Evolutionary conservation across 495 filamentous ascomycete species (phyloP), one percentile per base, ranked within the genome.

Genomic region (Aspergillus egyptiacus): DNA sequence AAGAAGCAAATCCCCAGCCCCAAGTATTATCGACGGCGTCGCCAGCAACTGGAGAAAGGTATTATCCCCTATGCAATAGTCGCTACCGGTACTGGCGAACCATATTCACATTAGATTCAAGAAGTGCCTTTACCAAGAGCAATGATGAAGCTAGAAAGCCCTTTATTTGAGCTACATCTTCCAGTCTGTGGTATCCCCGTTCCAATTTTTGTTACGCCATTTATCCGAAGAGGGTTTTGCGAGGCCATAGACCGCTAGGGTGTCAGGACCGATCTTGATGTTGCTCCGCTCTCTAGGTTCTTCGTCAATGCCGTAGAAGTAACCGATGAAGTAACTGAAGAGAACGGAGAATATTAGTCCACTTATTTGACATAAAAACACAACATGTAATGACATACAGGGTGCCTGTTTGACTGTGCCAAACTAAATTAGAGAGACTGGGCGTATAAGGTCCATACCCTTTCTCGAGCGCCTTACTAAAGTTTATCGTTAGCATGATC

Each of bases 361-460:
- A 27, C 25, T 51, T 35, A 35, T 45, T 36, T 24, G 39, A 34
- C 11, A 34, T 48, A 28, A 24, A n/a, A 34, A 18, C 20, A 42
- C 24, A 53, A n/a, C 2, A 36, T 36, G 35, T 30, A 54, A 54
- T 49, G 34, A 41, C 34, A 37, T 54, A 54, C 51, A 54, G 51
- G 32, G 33, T 54, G 33, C 37, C 11, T 43, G 45, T 48, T 24
- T 54, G 19, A 23, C 32, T 40, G 44, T 48, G 34, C 45, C 51
- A 54, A 15, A 54, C 51, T 42, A 54, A 36, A 11, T 24, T 54
- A 27, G 19, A 30, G 13, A 40, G 32, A 18, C 45, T 42, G 34
- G 23, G 11, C 23, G 22, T 18, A 28, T 41, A 20, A 43, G 51
- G 51, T 24, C 15, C 19, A 40, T 37, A 54, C 35, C 51, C 51